Conservation (phyloP, 331 rosid species). For the Telfairia occidentalis region DNA sequence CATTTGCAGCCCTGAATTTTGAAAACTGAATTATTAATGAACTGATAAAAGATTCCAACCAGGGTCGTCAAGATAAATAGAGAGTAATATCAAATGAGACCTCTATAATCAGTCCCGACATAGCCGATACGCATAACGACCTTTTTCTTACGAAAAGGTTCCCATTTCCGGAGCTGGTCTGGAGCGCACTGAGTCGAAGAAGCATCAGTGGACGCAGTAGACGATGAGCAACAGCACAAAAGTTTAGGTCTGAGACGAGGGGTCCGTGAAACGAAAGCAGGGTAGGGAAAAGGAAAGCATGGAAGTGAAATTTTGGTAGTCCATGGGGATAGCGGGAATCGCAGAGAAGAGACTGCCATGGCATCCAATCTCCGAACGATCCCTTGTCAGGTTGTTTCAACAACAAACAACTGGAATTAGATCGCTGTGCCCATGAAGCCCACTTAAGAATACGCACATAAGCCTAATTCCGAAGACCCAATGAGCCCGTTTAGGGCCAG, state of each 20-base stretch:
- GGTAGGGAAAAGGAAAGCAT: slow-evolving; percentile 9
- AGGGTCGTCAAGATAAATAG: background rate
- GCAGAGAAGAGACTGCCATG: slow-evolving; percentile 38
- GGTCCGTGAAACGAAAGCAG: background rate
- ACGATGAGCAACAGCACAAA: slow-evolving; percentile 10
- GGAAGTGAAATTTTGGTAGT: slow-evolving; percentile 18
- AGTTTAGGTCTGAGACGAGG: background rate
- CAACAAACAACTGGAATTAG: too few relatives aligned
- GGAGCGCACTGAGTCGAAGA: slow-evolving; percentile 3
- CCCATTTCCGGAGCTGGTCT: slow-evolving; percentile 33
- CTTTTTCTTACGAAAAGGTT: slow-evolving; percentile 59
- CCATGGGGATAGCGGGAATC: slow-evolving; percentile 28
- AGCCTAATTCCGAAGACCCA: background rate
- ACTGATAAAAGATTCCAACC: background rate
- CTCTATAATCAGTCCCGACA: slow-evolving; percentile 77
- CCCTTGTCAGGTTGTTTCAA: background rate
- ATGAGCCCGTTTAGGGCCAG: background rate
- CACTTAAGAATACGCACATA: background rate
- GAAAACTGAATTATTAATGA: background rate
- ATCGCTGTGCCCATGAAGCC: background rate
- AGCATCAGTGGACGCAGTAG: slow-evolving; percentile 18
- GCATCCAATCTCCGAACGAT: background rate
- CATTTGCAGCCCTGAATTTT: slow-evolving; percentile 64
- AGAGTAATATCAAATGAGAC: slow-evolving; percentile 18
- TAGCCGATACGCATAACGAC: slow-evolving; percentile 80